Evolutionary conservation across 2,329 filamentous ascomycete genomes (phyloP).

Genomic region (Penicillium sp.): DNA sequence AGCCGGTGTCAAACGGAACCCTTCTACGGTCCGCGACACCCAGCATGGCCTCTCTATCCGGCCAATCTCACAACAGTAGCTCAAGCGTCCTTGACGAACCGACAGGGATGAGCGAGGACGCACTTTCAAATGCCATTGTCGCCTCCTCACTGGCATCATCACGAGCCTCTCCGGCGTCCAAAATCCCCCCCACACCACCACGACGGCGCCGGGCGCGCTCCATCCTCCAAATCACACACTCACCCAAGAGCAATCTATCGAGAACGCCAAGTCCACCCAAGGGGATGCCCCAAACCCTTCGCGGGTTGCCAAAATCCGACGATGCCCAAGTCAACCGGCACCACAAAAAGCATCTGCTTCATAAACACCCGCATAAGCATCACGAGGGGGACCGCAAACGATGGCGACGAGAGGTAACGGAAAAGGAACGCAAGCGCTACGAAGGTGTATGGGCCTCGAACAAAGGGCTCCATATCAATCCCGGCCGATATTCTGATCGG

Average conservation of each 20-base stretch:
- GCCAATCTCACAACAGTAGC: slow-evolving; percentile 22
- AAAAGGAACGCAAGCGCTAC: slow-evolving; percentile 45
- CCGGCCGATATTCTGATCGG: slow-evolving; percentile 6
- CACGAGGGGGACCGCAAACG: slow-evolving; percentile 45
- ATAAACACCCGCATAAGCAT: slow-evolving; percentile 46
- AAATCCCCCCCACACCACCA: slow-evolving; percentile 36
- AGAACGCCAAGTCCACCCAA: slow-evolving; percentile 35
- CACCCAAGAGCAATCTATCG: slow-evolving; percentile 26
- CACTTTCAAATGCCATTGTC: slow-evolving; percentile 44
- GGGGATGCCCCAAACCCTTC: slow-evolving; percentile 41
- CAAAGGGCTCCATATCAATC: slow-evolving; percentile 37
- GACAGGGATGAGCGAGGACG: slow-evolving; percentile 31
- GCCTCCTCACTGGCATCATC: slow-evolving; percentile 45
- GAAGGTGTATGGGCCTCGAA: slow-evolving; percentile 50
- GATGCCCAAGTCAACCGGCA: slow-evolving; percentile 29
- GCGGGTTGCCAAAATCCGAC: slow-evolving; percentile 33
- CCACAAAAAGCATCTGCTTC: slow-evolving; percentile 34
- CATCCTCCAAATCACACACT: slow-evolving; percentile 31
- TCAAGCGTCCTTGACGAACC: slow-evolving; percentile 22
- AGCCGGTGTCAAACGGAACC: slow-evolving; percentile 6
- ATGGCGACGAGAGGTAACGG: slow-evolving; percentile 42
- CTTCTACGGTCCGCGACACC: slow-evolving; percentile 22
- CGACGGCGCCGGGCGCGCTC: slow-evolving; percentile 35
- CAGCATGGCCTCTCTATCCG: slow-evolving; percentile 25
- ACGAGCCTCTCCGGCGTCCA: slow-evolving; percentile 37